Base-by-base conservation (phyloP, 2,329 filamentous ascomycete genomes). In the Xylariaceae sp. region DNA sequence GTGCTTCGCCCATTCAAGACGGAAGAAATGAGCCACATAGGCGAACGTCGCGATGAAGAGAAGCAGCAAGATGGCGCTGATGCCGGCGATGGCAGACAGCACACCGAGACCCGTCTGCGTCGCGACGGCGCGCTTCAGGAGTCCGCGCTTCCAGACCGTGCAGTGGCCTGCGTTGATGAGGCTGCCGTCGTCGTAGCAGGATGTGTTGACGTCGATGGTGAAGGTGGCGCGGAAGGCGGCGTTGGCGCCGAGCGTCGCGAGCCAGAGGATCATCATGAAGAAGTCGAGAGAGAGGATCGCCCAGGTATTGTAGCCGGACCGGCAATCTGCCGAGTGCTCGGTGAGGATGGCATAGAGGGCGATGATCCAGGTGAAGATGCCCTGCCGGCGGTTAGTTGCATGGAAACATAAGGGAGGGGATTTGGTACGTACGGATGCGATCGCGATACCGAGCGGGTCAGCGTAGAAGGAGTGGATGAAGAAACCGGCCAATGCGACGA, bases 231-330 rank as follows among this genome's bases (percentile, higher is more conserved):
- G 74, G 55, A 65, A 69, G 17, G 74, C 72, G 7, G 78, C 78
- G 11, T 72, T 72, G 30, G 76, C 73, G 39, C 67, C 74, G 66
- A 73, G 69, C n/a, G 74, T 73, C 0, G 76, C 73, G 15, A 81
- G 75, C 79, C 79, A 81, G 56, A 81, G 72, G 58, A 81, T 64
- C 51, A 76, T 65, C 68, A 81, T 71, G 49, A 80, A 68, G 3
- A 66, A 72, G 51, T 81, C 78, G 18, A 81, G 71, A 11, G 69
- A 69, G 6, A 81, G 67, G 8, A 79, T 71, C 47, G 77, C 78
- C 63, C 76, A 72, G 58, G 79, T 72, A 62, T 80, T 75, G 65
- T 81, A 80, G 15, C 69, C 65, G 1, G 56, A 23, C 17, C 69
- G 74, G 45, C 75, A 70, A 3, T 66, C 60, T 5, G 69, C 8